A percentile compares a stretch with the other conserved stretches of the same genome.
These are phyloP conservation scores for Candida neerlandica DNA, from an alignment of 1,139 yeast genomes.

Conservation along the genomic window DNA sequence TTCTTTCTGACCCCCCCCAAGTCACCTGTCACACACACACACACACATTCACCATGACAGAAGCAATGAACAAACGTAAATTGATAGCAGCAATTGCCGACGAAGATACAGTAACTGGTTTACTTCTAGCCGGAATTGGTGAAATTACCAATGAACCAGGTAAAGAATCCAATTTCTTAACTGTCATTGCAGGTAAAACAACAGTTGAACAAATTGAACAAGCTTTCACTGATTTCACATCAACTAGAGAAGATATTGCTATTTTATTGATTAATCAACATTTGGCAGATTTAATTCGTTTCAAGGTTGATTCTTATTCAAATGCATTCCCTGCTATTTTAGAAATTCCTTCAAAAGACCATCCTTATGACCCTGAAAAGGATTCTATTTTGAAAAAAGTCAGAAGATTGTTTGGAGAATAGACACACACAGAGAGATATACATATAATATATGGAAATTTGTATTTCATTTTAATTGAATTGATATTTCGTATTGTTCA, in stretches of 20 bases:
- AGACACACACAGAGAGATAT: conserved; percentile 17
- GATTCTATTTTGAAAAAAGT: conserved; percentile 94
- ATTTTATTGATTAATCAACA: conserved; percentile 91
- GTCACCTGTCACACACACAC: conserved; percentile 12
- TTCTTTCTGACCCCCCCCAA: neutral
- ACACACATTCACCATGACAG: conserved; percentile 19
- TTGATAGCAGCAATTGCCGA: conserved; percentile 93
- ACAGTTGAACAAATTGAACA: conserved; percentile 72
- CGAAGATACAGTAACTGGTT: conserved; percentile 96
- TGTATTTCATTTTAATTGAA: neutral
- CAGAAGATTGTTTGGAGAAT: conserved; percentile 92
- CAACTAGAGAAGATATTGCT: conserved; percentile 85
- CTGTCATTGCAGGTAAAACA: conserved; percentile 81
- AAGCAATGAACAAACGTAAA: conserved; percentile 64
- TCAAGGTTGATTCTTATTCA: conserved; percentile 77
- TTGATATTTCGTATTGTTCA: neutral
- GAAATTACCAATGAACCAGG: conserved; percentile 68
- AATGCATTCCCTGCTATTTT: conserved; percentile 95
- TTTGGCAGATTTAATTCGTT: conserved; percentile 88
- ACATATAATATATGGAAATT: too few species aligned
- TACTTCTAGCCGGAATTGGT: conserved; percentile 94
- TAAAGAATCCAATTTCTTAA: conserved; percentile 77
- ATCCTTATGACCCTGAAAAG: conserved; percentile 97
- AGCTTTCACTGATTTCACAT: conserved; percentile 75
- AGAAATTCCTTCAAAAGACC: conserved; percentile 98